These are phyloP conservation scores for Lathyrus aphaca DNA, from an alignment of 306 rosid genomes.

Conservation along the genomic window DNA sequence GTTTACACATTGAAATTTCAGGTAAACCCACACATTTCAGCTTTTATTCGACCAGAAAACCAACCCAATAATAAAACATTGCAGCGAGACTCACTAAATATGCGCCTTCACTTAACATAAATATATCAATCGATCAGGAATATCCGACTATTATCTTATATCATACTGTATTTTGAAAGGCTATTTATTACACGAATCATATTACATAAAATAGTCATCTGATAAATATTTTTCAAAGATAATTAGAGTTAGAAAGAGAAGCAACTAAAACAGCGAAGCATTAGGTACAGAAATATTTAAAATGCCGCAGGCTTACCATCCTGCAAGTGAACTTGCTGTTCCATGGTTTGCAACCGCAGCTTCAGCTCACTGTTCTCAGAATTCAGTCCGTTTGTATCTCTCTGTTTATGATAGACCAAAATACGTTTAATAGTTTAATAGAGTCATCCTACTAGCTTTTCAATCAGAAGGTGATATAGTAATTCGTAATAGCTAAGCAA, in stretches of 20 bases:
- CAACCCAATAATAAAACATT: conserved; percentile 21
- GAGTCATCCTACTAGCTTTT: conserved; percentile 2
- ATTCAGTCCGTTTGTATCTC: conserved; percentile 87
- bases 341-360: conserved; percentile 94
- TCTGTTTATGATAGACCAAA: conserved; percentile 51
- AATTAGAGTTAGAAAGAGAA: conserved; percentile 13
- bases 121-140: not conserved
- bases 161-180: not conserved
- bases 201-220: not conserved
- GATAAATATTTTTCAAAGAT: conserved; percentile 13
- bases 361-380: conserved; percentile 92
- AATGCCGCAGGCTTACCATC: conserved; percentile 62
- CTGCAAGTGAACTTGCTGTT: conserved; percentile 96
- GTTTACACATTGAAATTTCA: not conserved
- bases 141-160: conserved; percentile 2
- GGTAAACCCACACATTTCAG: not conserved
- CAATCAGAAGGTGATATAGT: conserved; percentile 27
- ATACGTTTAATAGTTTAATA: conserved; percentile 6
- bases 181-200: conserved; percentile 1
- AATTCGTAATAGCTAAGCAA: not conserved
- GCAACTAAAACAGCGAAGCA: conserved; percentile 1
- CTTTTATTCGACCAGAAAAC: conserved; percentile 19
- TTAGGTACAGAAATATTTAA: conserved; percentile 14
- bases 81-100: conserved; percentile 14
- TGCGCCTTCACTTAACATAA: conserved; percentile 21